Percentiles rank a stretch among this genome's conserved stretches.
These are phyloP conservation scores for Emergomyces orientalis DNA, from an alignment of 2,329 filamentous ascomycete species.

Conservation along the genomic window DNA sequence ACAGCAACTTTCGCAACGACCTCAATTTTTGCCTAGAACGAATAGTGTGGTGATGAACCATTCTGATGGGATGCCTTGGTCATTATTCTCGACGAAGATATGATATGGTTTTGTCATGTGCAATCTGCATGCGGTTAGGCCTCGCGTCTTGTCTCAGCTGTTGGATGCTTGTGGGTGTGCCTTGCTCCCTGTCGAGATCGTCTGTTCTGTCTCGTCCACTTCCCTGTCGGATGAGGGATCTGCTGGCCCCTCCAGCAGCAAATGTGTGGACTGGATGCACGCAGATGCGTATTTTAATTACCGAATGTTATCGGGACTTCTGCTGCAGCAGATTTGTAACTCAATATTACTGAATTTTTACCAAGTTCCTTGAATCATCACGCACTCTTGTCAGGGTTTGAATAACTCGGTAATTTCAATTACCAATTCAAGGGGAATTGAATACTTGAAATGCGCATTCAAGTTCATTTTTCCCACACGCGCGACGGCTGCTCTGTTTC, in stretches of 20 bases:
- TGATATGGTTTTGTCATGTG: background rate
- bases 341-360: background rate
- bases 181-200: slow-evolving; percentile 3
- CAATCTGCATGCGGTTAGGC: background rate
- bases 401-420: background rate
- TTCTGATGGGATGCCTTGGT: background rate
- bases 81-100: background rate
- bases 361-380: background rate
- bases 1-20: background rate
- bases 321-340: background rate
- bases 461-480: background rate
- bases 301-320: background rate
- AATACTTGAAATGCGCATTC: background rate
- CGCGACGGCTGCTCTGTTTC: background rate
- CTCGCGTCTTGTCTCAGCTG: background rate
- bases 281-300: background rate
- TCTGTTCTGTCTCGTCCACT: background rate
- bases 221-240: background rate
- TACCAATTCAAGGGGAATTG: background rate
- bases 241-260: background rate
- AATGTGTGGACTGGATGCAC: background rate
- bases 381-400: background rate
- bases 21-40: background rate
- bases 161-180: background rate
- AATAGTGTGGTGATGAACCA: background rate